Conservation (phyloP, 257 asterid species). For the Nicotiana attenuata region DNA sequence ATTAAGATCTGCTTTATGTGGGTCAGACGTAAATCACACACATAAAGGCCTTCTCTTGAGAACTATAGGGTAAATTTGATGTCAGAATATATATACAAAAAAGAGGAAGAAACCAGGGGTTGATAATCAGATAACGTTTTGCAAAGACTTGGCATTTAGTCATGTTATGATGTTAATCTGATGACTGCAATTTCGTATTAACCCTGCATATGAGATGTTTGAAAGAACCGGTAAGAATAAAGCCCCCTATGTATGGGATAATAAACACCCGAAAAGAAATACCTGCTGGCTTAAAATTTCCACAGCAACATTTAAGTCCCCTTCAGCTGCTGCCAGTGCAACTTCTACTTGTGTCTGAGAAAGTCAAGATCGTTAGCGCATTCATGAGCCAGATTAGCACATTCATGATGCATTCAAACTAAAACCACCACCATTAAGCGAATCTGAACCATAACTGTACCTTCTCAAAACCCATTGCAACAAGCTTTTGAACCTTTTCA, state of each 20-base stretch:
- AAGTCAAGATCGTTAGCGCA: neutral
- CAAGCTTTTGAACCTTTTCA: slow-evolving; percentile 69
- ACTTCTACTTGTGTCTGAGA: slow-evolving; percentile 92
- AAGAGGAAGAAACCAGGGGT: neutral
- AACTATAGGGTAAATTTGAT: neutral
- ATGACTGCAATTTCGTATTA: neutral
- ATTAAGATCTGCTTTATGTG: neutral
- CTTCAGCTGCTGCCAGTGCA: slow-evolving; percentile 90
- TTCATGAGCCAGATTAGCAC: neutral
- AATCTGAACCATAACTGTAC: slow-evolving; percentile 26
- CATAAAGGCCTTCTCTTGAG: neutral
- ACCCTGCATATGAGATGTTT: neutral
- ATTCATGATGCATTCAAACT: neutral
- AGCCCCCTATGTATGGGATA: neutral
- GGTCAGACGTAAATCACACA: neutral
- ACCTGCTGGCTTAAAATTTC: slow-evolving; percentile 99
- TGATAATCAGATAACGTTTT: neutral
- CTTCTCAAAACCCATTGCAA: slow-evolving; percentile 96
- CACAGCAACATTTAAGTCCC: slow-evolving; percentile 77
- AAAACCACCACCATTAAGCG: neutral
- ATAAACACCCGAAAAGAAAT: slow-evolving; percentile 2
- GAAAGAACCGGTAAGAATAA: neutral
- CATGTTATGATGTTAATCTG: neutral
- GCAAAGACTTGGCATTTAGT: neutral
- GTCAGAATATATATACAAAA: neutral